A percentile compares a stretch with the other conserved stretches of the same genome.
Evolutionary conservation across 257 asterid genomes (phyloP).

Genomic region (Henckelia pumila): DNA sequence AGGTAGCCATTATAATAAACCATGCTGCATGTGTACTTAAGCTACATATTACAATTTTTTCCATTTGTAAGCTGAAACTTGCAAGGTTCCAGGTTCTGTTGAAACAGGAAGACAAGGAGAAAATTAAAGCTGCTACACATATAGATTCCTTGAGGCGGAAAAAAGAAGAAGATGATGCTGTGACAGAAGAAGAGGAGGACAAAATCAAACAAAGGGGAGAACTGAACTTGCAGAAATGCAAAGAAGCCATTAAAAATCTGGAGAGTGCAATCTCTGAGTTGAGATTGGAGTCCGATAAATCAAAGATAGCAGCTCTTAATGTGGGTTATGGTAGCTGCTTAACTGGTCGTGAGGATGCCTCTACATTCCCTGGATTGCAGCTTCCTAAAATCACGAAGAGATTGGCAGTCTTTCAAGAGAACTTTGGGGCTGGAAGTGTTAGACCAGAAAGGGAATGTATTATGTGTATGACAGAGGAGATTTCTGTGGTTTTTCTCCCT

Average conservation of each 20-base stretch:
- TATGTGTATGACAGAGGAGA: constrained; percentile 79
- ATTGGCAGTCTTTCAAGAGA: constrained; percentile 44
- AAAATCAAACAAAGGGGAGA: constrained; percentile 44
- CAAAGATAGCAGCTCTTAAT: constrained; percentile 54
- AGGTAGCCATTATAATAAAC: constrained; percentile 45
- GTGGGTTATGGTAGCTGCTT: constrained; percentile 35
- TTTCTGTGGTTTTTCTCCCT: constrained; percentile 69
- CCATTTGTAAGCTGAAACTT: constrained; percentile 9
- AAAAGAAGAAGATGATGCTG: constrained; percentile 36
- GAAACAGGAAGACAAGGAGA: constrained; percentile 65
- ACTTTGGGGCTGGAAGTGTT: constrained; percentile 29
- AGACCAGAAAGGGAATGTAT: constrained; percentile 76
- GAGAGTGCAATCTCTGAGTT: constrained; percentile 40
- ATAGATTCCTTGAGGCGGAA: constrained; percentile 30
- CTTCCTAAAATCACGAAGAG: constrained; percentile 37
- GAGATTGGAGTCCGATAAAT: constrained; percentile 44
- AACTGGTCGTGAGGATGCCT: constrained; percentile 9
- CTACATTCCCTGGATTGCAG: constrained; percentile 24
- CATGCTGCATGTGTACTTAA: neutral
- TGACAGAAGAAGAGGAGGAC: constrained; percentile 39
- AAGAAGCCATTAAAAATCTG: constrained; percentile 38
- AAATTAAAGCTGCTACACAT: constrained; percentile 19
- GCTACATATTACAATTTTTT: neutral
- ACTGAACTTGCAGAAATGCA: constrained; percentile 31
- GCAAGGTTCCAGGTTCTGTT: constrained; percentile 43